phyloP scores from a whole-genome alignment of 768 basidiomycete species.

The Tylopilus rubrobrunneus region DNA sequence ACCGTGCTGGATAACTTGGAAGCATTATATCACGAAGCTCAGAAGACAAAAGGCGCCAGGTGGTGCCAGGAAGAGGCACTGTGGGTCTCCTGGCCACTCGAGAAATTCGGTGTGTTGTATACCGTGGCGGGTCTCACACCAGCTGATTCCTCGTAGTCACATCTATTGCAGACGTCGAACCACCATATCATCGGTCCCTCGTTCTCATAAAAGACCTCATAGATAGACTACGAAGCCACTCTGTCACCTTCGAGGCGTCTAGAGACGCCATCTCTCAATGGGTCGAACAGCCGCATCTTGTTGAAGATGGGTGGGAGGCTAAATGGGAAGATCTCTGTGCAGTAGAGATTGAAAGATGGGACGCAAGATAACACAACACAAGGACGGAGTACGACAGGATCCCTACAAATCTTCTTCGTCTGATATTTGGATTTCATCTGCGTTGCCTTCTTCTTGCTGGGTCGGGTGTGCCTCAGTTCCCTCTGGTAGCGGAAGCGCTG shows the following conservation, averaged over 20 bases:
- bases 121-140: background rate
- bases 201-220: slow-evolving; percentile 52
- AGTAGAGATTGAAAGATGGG: slow-evolving; percentile 75
- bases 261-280: slow-evolving; percentile 59
- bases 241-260: slow-evolving; percentile 66
- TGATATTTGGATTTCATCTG: slow-evolving; percentile 85
- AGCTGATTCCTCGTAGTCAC: slow-evolving; percentile 40
- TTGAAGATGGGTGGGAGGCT: slow-evolving; percentile 64
- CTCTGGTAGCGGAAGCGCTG: slow-evolving; percentile 39
- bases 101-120: slow-evolving; percentile 58
- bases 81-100: slow-evolving; percentile 80
- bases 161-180: slow-evolving; percentile 51
- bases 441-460: slow-evolving; percentile 42
- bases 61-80: slow-evolving; percentile 72
- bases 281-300: slow-evolving; percentile 65
- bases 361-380: slow-evolving; percentile 28
- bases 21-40: slow-evolving; percentile 59
- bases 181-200: slow-evolving; percentile 67
- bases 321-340: slow-evolving; percentile 77
- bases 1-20: slow-evolving; percentile 63
- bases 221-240: slow-evolving; percentile 57
- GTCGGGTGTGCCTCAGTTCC: slow-evolving; percentile 33
- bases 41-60: slow-evolving; percentile 64
- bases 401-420: slow-evolving; percentile 70
- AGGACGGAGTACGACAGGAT: slow-evolving; percentile 14